Percentiles rank a stretch among this genome's conserved stretches.
phyloP scores from a whole-genome alignment of 495 filamentous ascomycete species.

The Rusavskia elegans region DNA sequence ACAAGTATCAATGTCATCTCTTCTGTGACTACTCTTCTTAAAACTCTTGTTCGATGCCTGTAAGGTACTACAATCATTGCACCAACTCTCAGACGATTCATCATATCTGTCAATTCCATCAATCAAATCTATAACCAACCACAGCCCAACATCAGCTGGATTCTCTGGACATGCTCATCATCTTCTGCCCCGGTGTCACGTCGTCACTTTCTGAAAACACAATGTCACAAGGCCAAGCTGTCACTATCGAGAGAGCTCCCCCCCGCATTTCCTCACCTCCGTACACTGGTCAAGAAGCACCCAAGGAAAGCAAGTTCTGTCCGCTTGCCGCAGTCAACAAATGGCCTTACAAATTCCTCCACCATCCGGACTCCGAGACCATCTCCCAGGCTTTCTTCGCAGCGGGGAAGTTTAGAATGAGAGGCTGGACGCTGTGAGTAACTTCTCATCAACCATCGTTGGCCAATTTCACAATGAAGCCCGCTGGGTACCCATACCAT shows the following conservation, averaged over 20 bases:
- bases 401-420: slow-evolving; percentile 36
- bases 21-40: no score
- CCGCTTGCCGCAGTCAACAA: slow-evolving; percentile 40
- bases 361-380: slow-evolving; percentile 23
- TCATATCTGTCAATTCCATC: no score
- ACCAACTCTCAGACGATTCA: no score
- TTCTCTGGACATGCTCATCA: background rate
- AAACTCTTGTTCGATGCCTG: no score
- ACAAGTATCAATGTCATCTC: no score
- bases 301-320: slow-evolving; percentile 30
- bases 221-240: background rate
- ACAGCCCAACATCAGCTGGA: background rate
- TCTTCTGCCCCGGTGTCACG: background rate
- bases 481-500: no score
- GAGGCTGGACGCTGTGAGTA: slow-evolving; percentile 63
- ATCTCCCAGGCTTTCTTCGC: slow-evolving; percentile 43
- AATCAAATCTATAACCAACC: no score
- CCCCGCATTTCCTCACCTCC: background rate
- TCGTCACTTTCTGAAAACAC: no score
- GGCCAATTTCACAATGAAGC: no score
- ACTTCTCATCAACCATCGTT: background rate
- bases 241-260: background rate
- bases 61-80: no score
- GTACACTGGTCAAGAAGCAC: slow-evolving; percentile 12
- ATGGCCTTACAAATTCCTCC: slow-evolving; percentile 45